A percentile compares a stretch with the other conserved stretches of the same genome.
phyloP scores from a whole-genome alignment of 352 stramenopile species.

The Globisporangium abappressorium region DNA sequence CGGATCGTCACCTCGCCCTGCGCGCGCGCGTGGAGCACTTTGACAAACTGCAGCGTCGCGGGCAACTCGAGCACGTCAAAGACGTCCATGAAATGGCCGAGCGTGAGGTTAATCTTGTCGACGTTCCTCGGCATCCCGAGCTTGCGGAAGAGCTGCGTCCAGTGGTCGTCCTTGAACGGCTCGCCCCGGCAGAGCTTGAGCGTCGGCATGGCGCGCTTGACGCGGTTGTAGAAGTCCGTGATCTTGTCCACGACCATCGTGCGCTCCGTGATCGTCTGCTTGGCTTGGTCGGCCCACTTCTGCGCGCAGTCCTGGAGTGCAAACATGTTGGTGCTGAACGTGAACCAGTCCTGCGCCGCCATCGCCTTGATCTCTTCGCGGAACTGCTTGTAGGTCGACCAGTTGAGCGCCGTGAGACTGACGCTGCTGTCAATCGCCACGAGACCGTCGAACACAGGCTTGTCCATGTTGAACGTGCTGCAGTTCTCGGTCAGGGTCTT shows the following conservation, averaged over 20 bases:
- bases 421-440: slow-evolving; percentile 77
- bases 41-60: slow-evolving; percentile 90
- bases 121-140: slow-evolving; percentile 85
- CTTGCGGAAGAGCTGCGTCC: slow-evolving; percentile 92
- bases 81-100: slow-evolving; percentile 89
- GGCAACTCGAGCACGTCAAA: slow-evolving; percentile 77
- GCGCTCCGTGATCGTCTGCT: slow-evolving; percentile 51
- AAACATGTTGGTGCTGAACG: slow-evolving; percentile 92
- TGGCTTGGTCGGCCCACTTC: slow-evolving; percentile 89
- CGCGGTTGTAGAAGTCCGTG: slow-evolving; percentile 67
- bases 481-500: slow-evolving; percentile 79
- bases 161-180: slow-evolving; percentile 96
- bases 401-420: slow-evolving; percentile 59
- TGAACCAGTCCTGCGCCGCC: slow-evolving; percentile 90
- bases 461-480: slow-evolving; percentile 81
- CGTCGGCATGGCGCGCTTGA: slow-evolving; percentile 88
- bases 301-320: slow-evolving; percentile 88
- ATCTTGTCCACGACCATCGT: slow-evolving; percentile 76
- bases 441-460: slow-evolving; percentile 83
- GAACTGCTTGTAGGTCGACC: slow-evolving; percentile 89
- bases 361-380: slow-evolving; percentile 70
- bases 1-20: slow-evolving; percentile 94
- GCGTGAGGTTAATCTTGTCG: slow-evolving; percentile 86
- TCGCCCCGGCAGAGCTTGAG: slow-evolving; percentile 94
- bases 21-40: slow-evolving; percentile 87